A percentile compares a stretch with the other conserved stretches of the same genome.
Evolutionary conservation across 2,329 filamentous ascomycete species (phyloP).

Genomic region (Mariannaea elegans): DNA sequence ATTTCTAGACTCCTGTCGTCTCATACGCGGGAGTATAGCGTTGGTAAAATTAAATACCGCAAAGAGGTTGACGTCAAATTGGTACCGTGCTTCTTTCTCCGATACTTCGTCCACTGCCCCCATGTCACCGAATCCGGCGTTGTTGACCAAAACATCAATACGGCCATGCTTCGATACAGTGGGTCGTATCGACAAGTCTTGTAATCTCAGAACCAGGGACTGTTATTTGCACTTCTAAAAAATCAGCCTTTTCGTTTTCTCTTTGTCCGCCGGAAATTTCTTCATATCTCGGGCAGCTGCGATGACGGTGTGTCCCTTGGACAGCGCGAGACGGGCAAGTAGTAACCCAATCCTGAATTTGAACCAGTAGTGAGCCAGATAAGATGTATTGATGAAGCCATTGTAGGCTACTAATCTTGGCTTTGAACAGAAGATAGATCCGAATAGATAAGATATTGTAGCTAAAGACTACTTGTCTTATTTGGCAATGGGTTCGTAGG

Average conservation of each 20-base stretch:
- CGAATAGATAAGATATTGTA: too few relatives aligned
- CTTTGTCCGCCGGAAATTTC: neutral
- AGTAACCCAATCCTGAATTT: conserved; percentile 5
- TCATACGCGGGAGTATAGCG: conserved; percentile 54
- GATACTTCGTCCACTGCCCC: conserved; percentile 10
- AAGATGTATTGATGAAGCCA: neutral
- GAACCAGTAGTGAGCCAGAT: conserved; percentile 8
- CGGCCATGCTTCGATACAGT: conserved; percentile 6
- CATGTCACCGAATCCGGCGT: conserved; percentile 7
- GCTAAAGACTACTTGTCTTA: too few relatives aligned
- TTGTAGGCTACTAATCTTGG: too few relatives aligned
- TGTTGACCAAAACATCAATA: conserved; percentile 41
- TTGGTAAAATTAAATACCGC: conserved; percentile 52
- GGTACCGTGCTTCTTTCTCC: conserved; percentile 17
- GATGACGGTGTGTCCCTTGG: neutral
- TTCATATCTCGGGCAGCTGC: neutral
- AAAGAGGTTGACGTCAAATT: conserved; percentile 56
- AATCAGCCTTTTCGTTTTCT: neutral
- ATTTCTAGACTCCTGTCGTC: conserved; percentile 46
- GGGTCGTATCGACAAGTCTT: conserved; percentile 10
- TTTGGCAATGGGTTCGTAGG: too few relatives aligned
- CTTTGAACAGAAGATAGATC: too few relatives aligned
- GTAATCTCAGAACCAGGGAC: neutral
- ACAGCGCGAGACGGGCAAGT: conserved; percentile 1
- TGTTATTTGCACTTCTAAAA: neutral